Conservation (phyloP, 768 basidiomycete species). For the Cubamyces sp. region DNA sequence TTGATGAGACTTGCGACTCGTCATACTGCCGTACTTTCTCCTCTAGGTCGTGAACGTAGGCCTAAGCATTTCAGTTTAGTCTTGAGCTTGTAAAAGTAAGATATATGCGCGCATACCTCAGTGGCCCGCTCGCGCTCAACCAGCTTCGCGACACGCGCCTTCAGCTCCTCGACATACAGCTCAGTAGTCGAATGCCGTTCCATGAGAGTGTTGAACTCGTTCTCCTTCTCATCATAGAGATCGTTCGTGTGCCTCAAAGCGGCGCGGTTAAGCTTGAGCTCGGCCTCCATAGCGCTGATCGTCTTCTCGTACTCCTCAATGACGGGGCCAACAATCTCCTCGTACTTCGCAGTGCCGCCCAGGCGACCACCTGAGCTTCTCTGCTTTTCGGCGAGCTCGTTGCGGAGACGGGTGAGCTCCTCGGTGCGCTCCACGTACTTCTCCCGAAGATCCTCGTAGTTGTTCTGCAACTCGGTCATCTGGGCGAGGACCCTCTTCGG, state of each 20-base stretch:
- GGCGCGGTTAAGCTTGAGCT: constrained; percentile 83
- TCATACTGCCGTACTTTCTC: constrained; percentile 86
- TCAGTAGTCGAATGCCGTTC: constrained; percentile 80
- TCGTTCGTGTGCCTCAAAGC: constrained; percentile 91
- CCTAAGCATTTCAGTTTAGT: constrained; percentile 48
- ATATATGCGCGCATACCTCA: constrained; percentile 59
- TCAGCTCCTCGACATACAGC: constrained; percentile 85
- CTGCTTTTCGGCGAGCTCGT: constrained; percentile 78
- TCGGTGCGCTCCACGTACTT: constrained; percentile 89
- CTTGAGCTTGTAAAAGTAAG: not conserved
- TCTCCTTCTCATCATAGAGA: constrained; percentile 90
- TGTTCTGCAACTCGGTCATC: constrained; percentile 82
- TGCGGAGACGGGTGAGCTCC: constrained; percentile 78
- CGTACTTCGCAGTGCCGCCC: constrained; percentile 71
- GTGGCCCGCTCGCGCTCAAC: constrained; percentile 88
- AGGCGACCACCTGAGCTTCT: constrained; percentile 63
- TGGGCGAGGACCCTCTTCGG: constrained; percentile 79
- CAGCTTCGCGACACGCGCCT: constrained; percentile 77
- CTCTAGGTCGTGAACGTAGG: constrained; percentile 92
- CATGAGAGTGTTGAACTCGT: constrained; percentile 65
- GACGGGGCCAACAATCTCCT: constrained; percentile 95
- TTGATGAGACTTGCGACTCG: constrained; percentile 76
- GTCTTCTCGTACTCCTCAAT: constrained; percentile 99
- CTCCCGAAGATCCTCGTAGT: constrained; percentile 81
- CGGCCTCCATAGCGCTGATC: constrained; percentile 92